A percentile compares a stretch with the other conserved stretches of the same genome.
Conservation (phyloP, 345 rosid genomes). For the Aurinia saxatilis region DNA sequence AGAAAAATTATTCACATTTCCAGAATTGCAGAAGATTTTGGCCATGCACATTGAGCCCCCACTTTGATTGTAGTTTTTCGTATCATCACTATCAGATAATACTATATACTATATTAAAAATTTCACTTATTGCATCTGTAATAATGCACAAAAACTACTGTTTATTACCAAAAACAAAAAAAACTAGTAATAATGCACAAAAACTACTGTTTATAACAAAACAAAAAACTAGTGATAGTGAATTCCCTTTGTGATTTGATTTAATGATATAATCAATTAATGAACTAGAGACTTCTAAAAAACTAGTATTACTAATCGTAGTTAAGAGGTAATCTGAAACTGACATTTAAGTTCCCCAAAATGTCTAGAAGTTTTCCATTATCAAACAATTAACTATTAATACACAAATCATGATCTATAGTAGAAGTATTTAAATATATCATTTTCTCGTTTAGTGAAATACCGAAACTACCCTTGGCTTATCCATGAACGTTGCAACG, state of each 20-base stretch:
- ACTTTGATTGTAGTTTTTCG: conserved; percentile 1
- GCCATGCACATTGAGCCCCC: conserved; percentile 20
- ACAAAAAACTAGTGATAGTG: neutral
- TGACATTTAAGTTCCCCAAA: conserved; percentile 19
- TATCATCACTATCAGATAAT: conserved; percentile 13
- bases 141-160: conserved; percentile 7
- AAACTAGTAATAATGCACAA: neutral
- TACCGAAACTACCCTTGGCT: conserved; percentile 44
- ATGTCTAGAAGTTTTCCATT: conserved; percentile 3
- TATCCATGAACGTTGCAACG: conserved; percentile 23
- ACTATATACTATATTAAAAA: neutral
- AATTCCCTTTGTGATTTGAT: no score
- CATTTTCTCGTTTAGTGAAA: neutral
- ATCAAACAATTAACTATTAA: neutral
- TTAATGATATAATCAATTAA: neutral
- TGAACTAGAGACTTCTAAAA: neutral
- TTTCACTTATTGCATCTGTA: neutral
- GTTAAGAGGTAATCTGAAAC: conserved; percentile 4
- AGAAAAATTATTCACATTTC: conserved; percentile 11
- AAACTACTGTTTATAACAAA: neutral
- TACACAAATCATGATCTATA: conserved; percentile 15
- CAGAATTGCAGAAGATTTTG: conserved; percentile 23
- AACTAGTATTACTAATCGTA: neutral
- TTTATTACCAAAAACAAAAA: neutral
- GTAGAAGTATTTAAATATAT: neutral